Base-by-base conservation (phyloP, 129 eudicot species). In the Logfia minima region DNA sequence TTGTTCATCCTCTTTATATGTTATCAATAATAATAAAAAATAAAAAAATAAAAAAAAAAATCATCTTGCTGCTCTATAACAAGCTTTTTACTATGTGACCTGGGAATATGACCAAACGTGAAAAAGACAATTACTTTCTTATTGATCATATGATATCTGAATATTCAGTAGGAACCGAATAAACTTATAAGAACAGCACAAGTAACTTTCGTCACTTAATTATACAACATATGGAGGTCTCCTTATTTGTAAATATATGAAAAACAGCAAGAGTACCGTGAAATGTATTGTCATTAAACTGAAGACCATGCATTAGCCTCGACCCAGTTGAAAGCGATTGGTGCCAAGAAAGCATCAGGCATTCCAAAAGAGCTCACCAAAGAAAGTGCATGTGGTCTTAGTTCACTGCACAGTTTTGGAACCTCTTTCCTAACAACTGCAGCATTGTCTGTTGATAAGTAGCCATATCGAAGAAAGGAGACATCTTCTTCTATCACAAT, bases 311-410 rank as follows among this genome's bases (percentile, higher is more conserved):
- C 70, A 84, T 95, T 95, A 16, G 99, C 97, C 11, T 89, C 95
- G 66, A 95, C 80, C 99, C 99, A 95, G 62, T 95, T 86, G 73
- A 91, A 95, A 6, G 97, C 99, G 4, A 95, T 86, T 2, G 97
- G 99, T 63, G 87, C 86, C 83, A 95, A 84, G 80, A 95, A 92
- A 78, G 97, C 95, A 88, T 95, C 97, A 2, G 97, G 99, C 43
- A 95, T 91, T 75, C 99, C 99, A 19, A 95, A 87, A 43, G 96
- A 91, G 53, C 84, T 82, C 69, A 95, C 99, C 81, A 95, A 79
- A 21, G 89, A 74, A 51, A 95, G 96, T 61, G 99, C 97, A 79
- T 91, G 92, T 32, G 97, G 97, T 72, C 99, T 87, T 34, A 92
- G 78, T 77, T 92, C 97, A 64, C 84, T 75, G 88, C 97, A 95